Conservation (phyloP, 2,329 filamentous ascomycete genomes). For the Teratosphaeriaceae sp. region DNA sequence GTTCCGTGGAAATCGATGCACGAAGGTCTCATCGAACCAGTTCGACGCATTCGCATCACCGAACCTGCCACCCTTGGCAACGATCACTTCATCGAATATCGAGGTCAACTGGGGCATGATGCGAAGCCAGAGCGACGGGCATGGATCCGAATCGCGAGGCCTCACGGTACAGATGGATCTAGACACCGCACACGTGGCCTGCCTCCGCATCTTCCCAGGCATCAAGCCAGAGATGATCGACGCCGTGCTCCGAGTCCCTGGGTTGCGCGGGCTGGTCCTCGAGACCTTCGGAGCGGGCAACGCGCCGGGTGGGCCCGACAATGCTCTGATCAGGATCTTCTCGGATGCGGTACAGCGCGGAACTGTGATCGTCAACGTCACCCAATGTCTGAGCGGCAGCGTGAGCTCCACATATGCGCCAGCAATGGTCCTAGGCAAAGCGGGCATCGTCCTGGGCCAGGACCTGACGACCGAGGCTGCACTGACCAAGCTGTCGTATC, state of each 20-base stretch:
- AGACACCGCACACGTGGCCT: slow-evolving; percentile 83
- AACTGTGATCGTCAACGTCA: slow-evolving; percentile 83
- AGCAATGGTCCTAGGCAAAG: slow-evolving; percentile 63
- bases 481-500: slow-evolving; percentile 82
- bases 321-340: slow-evolving; percentile 71
- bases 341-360: slow-evolving; percentile 70
- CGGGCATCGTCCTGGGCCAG: slow-evolving; percentile 82
- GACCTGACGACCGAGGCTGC: slow-evolving; percentile 88
- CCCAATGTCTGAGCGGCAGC: slow-evolving; percentile 65
- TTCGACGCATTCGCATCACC: slow-evolving; percentile 85
- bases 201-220: slow-evolving; percentile 82
- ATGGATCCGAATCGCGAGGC: not conserved
- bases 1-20: slow-evolving; percentile 80
- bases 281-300: slow-evolving; percentile 94
- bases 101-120: slow-evolving; percentile 9
- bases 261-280: slow-evolving; percentile 72
- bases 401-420: slow-evolving; percentile 37
- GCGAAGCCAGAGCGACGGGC: not conserved
- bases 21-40: slow-evolving; percentile 78
- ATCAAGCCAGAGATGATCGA: slow-evolving; percentile 89
- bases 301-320: slow-evolving; percentile 74
- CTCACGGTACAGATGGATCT: slow-evolving; percentile 53
- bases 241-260: slow-evolving; percentile 69
- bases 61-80: slow-evolving; percentile 76
- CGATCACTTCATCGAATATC: slow-evolving; percentile 57